A percentile compares a stretch with the other conserved stretches of the same genome.
phyloP scores from a whole-genome alignment of 2,329 filamentous ascomycete genomes.

The Paraphaeosphaeria minitans region DNA sequence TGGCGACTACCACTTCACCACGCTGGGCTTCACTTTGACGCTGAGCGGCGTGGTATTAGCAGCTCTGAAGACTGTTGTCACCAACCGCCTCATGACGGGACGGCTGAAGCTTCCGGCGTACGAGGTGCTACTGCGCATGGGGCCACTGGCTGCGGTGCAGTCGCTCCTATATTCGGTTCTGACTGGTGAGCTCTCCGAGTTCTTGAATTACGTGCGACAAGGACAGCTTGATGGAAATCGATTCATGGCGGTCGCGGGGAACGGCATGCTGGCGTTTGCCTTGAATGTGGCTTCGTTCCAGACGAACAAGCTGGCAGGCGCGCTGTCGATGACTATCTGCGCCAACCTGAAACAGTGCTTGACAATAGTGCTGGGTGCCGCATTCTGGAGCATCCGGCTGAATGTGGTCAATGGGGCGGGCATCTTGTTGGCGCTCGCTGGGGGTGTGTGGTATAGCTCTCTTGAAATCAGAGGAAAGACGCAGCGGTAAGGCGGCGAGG shows the following conservation, averaged over 20 bases:
- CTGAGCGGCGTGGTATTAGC: conserved; percentile 1
- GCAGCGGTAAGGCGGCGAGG: neutral
- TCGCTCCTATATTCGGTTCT: conserved; percentile 1
- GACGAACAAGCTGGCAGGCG: conserved; percentile 9
- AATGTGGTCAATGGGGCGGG: neutral
- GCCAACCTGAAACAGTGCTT: conserved; percentile 6
- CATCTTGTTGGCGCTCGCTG: conserved; percentile 6
- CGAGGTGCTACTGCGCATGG: conserved; percentile 7
- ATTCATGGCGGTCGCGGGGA: neutral
- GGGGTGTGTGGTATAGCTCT: neutral
- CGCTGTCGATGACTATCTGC: conserved; percentile 8
- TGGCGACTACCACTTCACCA: conserved; percentile 6
- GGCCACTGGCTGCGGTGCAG: conserved; percentile 1
- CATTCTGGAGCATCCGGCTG: conserved; percentile 3
- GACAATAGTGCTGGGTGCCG: conserved; percentile 6
- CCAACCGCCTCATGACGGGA: conserved; percentile 5
- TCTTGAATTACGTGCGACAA: neutral
- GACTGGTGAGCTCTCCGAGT: neutral
- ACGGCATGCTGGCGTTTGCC: conserved; percentile 6
- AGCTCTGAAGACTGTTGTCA: conserved; percentile 4
- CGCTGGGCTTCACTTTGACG: conserved; percentile 4
- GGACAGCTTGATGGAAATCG: conserved; percentile 2
- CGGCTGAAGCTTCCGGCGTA: conserved; percentile 4
- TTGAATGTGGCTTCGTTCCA: conserved; percentile 8
- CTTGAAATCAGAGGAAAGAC: conserved; percentile 1